Percentiles rank a stretch among this genome's conserved stretches.
These are phyloP conservation scores for Malassezia sympodialis DNA, from an alignment of 1,284 basidiomycete species.

Conservation along the genomic window DNA sequence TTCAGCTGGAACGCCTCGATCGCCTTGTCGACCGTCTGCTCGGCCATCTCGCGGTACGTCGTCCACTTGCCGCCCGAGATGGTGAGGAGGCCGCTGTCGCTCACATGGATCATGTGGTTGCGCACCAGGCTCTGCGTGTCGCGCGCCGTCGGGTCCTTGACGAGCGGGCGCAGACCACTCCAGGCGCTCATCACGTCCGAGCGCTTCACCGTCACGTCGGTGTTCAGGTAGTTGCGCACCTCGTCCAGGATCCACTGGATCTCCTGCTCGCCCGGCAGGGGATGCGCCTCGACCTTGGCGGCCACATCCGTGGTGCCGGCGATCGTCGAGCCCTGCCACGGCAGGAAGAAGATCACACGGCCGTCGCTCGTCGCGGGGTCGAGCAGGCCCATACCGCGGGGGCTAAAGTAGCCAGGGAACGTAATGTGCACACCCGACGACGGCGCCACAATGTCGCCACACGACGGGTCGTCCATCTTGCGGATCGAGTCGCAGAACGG, in stretches of 20 bases:
- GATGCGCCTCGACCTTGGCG: slow-evolving; percentile 65
- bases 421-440: slow-evolving; percentile 93
- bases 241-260: slow-evolving; percentile 95
- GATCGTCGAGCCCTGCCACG: slow-evolving; percentile 95
- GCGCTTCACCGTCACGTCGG: slow-evolving; percentile 84
- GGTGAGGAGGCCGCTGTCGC: slow-evolving; percentile 71
- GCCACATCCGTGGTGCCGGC: slow-evolving; percentile 92
- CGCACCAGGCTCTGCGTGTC: slow-evolving; percentile 79
- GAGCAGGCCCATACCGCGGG: slow-evolving; percentile 85
- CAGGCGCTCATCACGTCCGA: slow-evolving; percentile 96
- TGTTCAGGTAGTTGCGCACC: slow-evolving; percentile 72
- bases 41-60: slow-evolving; percentile 85
- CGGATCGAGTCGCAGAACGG: slow-evolving; percentile 83
- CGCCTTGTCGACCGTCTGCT: slow-evolving; percentile 85
- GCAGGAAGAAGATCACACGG: slow-evolving; percentile 95
- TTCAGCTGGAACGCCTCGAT: slow-evolving; percentile 66
- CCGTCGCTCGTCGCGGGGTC: slow-evolving; percentile 93
- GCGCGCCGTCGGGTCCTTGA: slow-evolving; percentile 70
- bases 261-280: slow-evolving; percentile 79
- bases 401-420: slow-evolving; percentile 90
- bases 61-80: slow-evolving; percentile 99
- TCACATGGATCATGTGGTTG: slow-evolving; percentile 86
- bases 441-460: slow-evolving; percentile 78
- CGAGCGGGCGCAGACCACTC: slow-evolving; percentile 81
- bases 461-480: slow-evolving; percentile 72